These are phyloP conservation scores for Meyerozyma carpophila DNA, from an alignment of 1,139 yeast genomes.

Conservation along the genomic window DNA sequence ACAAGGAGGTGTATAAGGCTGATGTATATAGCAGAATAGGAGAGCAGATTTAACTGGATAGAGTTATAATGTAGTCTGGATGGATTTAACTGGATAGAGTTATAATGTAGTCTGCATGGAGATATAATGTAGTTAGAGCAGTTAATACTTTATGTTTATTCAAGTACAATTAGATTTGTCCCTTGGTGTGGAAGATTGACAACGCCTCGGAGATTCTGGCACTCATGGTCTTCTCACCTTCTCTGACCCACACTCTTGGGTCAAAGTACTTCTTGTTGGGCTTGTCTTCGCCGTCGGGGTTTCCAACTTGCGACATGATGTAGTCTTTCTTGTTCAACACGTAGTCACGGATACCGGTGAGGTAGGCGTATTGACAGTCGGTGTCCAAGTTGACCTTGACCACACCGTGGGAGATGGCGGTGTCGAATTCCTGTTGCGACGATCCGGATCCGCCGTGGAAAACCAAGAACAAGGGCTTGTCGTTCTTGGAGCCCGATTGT, in stretches of 20 bases:
- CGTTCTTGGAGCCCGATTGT: slow-evolving; percentile 47
- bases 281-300: slow-evolving; percentile 98
- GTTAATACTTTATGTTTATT: too few species aligned
- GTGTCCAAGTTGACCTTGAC: slow-evolving; percentile 99
- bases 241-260: slow-evolving; percentile 99
- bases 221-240: slow-evolving; percentile 98
- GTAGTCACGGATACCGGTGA: slow-evolving; percentile 95
- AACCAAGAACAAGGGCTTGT: slow-evolving; percentile 88
- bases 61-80: too few species aligned
- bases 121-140: too few species aligned
- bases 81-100: background rate
- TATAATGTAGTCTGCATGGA: too few species aligned
- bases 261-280: slow-evolving; percentile 99
- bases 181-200: slow-evolving; percentile 76
- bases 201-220: slow-evolving; percentile 81
- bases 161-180: slow-evolving; percentile 40
- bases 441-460: slow-evolving; percentile 99
- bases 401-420: slow-evolving; percentile 89
- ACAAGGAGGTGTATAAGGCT: too few species aligned
- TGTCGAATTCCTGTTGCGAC: slow-evolving; percentile 82
- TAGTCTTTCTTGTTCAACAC: slow-evolving; percentile 94
- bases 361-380: slow-evolving; percentile 98
- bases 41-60: too few species aligned
- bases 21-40: too few species aligned
- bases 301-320: slow-evolving; percentile 83